Evolutionary conservation across 805 yeast species (phyloP).

Genomic region (Nakazawaea laoshanensis): DNA sequence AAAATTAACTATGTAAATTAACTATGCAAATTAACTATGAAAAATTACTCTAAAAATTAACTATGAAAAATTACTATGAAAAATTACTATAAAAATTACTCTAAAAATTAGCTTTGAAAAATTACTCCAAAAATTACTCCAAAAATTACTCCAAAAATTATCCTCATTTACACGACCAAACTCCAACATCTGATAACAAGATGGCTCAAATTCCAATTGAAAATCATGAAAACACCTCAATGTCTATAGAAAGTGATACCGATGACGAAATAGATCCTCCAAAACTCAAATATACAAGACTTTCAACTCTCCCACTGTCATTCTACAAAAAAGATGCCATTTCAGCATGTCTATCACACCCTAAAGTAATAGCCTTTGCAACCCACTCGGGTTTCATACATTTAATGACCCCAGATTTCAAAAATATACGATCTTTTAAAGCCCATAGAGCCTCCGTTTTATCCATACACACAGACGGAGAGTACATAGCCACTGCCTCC

Average conservation of each 20-base stretch:
- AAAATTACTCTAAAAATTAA: no score
- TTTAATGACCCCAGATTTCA: constrained; percentile 50
- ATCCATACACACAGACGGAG: constrained; percentile 65
- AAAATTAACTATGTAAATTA: no score
- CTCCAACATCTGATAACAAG: constrained; percentile 10
- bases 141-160: no score
- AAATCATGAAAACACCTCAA: constrained; percentile 18
- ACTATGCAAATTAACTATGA: no score
- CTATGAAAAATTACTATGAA: no score
- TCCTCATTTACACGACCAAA: constrained; percentile 5
- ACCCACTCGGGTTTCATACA: constrained; percentile 85
- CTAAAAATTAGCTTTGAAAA: no score
- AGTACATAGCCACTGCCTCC: constrained; percentile 76
- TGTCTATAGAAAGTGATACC: constrained; percentile 30
- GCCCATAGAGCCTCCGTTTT: constrained; percentile 83
- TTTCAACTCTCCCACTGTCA: constrained; percentile 56
- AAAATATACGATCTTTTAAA: constrained; percentile 60
- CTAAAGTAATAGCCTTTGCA: constrained; percentile 64
- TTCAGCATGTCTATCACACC: constrained; percentile 57
- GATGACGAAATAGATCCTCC: constrained; percentile 61
- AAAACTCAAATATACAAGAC: constrained; percentile 61
- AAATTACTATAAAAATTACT: no score
- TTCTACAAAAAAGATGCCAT: constrained; percentile 73
- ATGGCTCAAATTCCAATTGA: constrained; percentile 12
- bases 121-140: no score